Conservation (phyloP, 1,284 basidiomycete species). For the Ceratobasidium sp. region DNA sequence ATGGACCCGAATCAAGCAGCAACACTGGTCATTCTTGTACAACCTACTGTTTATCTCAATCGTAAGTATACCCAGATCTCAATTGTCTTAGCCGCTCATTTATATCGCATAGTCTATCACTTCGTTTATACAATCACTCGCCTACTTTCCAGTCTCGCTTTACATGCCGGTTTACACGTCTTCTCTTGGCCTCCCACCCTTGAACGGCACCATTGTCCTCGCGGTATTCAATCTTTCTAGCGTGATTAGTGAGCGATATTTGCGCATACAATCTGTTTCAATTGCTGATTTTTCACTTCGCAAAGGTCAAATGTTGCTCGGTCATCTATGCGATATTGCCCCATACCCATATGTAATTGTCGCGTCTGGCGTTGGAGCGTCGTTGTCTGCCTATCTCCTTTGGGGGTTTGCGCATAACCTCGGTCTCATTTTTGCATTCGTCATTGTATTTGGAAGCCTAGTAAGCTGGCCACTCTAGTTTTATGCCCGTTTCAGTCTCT, state of each 20-base stretch:
- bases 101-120: constrained; percentile 23
- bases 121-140: constrained; percentile 46
- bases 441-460: constrained; percentile 43
- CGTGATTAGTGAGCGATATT: constrained; percentile 28
- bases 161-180: constrained; percentile 48
- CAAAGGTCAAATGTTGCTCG: constrained; percentile 48
- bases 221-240: constrained; percentile 47
- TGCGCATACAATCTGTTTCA: no score
- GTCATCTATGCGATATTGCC: constrained; percentile 47
- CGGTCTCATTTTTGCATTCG: constrained; percentile 46
- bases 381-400: constrained; percentile 44
- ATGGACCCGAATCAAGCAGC: constrained; percentile 8
- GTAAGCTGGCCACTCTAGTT: constrained; percentile 4
- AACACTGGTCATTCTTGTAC: constrained; percentile 42
- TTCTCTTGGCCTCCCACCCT: constrained; percentile 40
- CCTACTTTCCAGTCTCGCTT: constrained; percentile 46
- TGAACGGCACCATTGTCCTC: constrained; percentile 46
- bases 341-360: constrained; percentile 45
- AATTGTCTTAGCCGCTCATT: no score
- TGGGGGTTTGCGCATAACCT: constrained; percentile 48
- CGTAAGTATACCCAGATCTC: constrained; percentile 18
- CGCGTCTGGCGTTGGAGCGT: constrained; percentile 39
- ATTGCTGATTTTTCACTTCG: background rate
- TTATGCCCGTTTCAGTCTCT: background rate
- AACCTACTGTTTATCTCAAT: constrained; percentile 39